Conservation (phyloP, 345 rosid species). For the Iberis pinnata region DNA sequence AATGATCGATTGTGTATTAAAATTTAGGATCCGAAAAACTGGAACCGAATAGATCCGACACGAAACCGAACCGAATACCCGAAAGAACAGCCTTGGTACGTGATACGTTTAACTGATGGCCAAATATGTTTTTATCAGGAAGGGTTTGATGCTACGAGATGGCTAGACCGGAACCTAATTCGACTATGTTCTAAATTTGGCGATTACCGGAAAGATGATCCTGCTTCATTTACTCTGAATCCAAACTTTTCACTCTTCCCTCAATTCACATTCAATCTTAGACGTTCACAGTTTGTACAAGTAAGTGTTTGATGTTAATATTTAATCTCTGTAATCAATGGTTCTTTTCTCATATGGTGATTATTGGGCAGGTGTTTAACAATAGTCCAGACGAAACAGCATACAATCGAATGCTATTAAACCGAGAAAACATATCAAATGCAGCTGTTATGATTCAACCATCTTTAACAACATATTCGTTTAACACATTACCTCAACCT, state of each 20-base stretch:
- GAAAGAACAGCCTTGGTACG: too few relatives aligned
- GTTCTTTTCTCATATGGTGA: conserved; percentile 8
- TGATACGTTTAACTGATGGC: not conserved
- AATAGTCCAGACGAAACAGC: conserved; percentile 38
- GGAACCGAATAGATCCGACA: too few relatives aligned
- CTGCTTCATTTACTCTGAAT: conserved; percentile 81
- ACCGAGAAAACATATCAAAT: conserved; percentile 28
- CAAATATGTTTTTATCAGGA: conserved; percentile 46
- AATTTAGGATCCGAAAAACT: too few relatives aligned
- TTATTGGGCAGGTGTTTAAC: conserved; percentile 32
- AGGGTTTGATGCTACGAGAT: conserved; percentile 95
- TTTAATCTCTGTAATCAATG: not conserved
- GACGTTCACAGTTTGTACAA: conserved; percentile 98
- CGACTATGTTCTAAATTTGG: conserved; percentile 95
- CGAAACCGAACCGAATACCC: too few relatives aligned
- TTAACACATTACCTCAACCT: conserved; percentile 77
- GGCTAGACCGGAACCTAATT: conserved; percentile 95
- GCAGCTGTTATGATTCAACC: conserved; percentile 73
- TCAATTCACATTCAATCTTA: conserved; percentile 92
- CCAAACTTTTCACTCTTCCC: conserved; percentile 95
- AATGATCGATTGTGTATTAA: too few relatives aligned
- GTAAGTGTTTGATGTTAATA: conserved; percentile 31
- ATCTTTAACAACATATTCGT: conserved; percentile 81
- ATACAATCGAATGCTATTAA: conserved; percentile 29
- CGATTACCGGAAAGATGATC: conserved; percentile 95